Conservation (phyloP, 2,329 filamentous ascomycete species). For the Cadophora sp. region DNA sequence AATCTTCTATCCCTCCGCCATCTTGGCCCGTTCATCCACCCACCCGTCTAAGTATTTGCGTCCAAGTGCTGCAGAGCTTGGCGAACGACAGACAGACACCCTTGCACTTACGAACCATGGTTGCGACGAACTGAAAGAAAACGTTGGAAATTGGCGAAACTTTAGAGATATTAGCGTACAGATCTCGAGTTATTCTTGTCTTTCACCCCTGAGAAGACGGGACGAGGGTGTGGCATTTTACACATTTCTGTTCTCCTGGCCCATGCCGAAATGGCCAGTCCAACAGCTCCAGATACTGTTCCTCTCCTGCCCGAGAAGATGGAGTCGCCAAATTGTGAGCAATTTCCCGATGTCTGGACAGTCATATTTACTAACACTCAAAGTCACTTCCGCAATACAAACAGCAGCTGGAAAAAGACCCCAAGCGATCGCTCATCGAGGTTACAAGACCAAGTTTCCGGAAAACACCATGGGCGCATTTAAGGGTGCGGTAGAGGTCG, state of each 20-base stretch:
- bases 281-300: constrained; percentile 18
- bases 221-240: neutral
- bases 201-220: neutral
- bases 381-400: constrained; percentile 36
- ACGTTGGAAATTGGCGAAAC: neutral
- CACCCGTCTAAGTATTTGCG: neutral
- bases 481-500: constrained; percentile 72
- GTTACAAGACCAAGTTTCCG: constrained; percentile 77
- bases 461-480: constrained; percentile 90
- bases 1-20: neutral
- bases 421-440: constrained; percentile 79
- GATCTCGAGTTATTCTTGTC: neutral
- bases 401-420: constrained; percentile 50
- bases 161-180: neutral
- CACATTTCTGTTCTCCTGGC: neutral
- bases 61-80: too few relatives aligned
- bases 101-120: constrained; percentile 6
- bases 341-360: neutral
- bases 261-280: constrained; percentile 18
- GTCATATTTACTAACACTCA: neutral
- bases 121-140: constrained; percentile 13
- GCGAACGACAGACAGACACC: neutral
- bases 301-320: constrained; percentile 32
- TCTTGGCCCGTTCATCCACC: neutral
- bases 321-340: constrained; percentile 22